Percentiles rank a stretch among this genome's conserved stretches.
These are phyloP conservation scores for Stephania yunnanensis DNA, from an alignment of 164 flowering plant species.

Conservation along the genomic window DNA sequence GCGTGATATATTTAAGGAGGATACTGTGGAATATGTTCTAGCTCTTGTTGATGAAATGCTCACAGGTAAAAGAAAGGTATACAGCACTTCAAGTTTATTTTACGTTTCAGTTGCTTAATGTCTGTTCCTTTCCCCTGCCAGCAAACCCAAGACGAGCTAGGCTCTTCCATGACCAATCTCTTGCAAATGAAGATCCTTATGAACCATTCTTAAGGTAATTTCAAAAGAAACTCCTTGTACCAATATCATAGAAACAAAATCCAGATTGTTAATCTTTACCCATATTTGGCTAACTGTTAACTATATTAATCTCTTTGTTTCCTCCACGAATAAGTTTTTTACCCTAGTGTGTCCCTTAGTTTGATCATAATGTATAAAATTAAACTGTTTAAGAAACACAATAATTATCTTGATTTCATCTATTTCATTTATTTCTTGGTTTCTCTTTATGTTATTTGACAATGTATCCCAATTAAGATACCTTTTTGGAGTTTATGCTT, in stretches of 20 bases:
- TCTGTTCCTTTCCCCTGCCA: conserved; percentile 25
- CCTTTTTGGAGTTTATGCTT: not conserved
- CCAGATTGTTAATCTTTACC: not conserved
- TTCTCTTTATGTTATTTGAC: not conserved
- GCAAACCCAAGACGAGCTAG: conserved; percentile 85
- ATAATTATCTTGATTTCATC: not conserved
- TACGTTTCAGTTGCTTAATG: conserved; percentile 4
- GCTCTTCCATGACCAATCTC: conserved; percentile 80
- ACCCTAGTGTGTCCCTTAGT: not conserved
- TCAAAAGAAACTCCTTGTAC: not conserved
- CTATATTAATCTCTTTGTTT: not conserved
- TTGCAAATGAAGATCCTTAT: conserved; percentile 74
- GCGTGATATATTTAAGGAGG: conserved; percentile 80
- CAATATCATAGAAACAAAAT: not conserved
- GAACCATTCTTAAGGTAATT: conserved; percentile 88
- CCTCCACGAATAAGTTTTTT: not conserved
- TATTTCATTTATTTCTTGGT: not conserved
- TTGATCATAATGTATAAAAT: not conserved
- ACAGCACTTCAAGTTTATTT: not conserved
- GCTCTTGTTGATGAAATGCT: conserved; percentile 95
- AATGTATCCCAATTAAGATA: not conserved
- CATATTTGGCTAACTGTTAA: not conserved
- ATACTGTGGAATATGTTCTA: conserved; percentile 91
- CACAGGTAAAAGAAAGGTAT: conserved; percentile 46
- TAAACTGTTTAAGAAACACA: not conserved